Percentiles rank a stretch among this genome's conserved stretches.
phyloP scores from a whole-genome alignment of 2,329 filamentous ascomycete species.

The Stachybotrys chartarum region DNA sequence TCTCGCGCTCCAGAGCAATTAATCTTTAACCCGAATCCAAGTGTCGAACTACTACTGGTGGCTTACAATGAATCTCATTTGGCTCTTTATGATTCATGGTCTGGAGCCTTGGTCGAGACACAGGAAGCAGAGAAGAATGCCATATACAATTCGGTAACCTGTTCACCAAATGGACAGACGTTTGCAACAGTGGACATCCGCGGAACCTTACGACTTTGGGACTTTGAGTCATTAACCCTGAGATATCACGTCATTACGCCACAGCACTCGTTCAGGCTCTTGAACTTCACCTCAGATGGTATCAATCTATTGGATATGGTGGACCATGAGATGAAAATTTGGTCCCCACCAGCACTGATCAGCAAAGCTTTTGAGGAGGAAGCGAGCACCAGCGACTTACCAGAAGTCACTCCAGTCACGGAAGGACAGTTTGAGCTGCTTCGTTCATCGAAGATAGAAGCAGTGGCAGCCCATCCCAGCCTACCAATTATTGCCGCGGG shows the following conservation, averaged over 20 bases:
- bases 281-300: constrained; percentile 12
- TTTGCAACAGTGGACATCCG: constrained; percentile 9
- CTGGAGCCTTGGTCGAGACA: constrained; percentile 5
- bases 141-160: constrained; percentile 7
- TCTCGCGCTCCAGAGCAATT: constrained; percentile 5
- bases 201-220: constrained; percentile 12
- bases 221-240: constrained; percentile 11
- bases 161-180: constrained; percentile 11
- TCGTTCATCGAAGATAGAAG: constrained; percentile 7
- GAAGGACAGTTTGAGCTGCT: constrained; percentile 8
- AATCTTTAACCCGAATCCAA: constrained; percentile 14
- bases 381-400: constrained; percentile 8
- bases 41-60: constrained; percentile 11
- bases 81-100: constrained; percentile 11
- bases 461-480: constrained; percentile 6
- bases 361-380: constrained; percentile 12
- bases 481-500: constrained; percentile 8
- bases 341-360: constrained; percentile 13
- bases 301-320: constrained; percentile 10
- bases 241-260: constrained; percentile 11
- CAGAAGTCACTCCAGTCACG: neutral
- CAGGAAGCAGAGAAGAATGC: constrained; percentile 1
- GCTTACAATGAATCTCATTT: constrained; percentile 10
- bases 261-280: constrained; percentile 6
- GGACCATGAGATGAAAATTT: constrained; percentile 13